Evolutionary conservation across 495 filamentous ascomycete species (phyloP), one percentile per base, ranked within the genome.

Genomic region (Talaromyces borbonicus): DNA sequence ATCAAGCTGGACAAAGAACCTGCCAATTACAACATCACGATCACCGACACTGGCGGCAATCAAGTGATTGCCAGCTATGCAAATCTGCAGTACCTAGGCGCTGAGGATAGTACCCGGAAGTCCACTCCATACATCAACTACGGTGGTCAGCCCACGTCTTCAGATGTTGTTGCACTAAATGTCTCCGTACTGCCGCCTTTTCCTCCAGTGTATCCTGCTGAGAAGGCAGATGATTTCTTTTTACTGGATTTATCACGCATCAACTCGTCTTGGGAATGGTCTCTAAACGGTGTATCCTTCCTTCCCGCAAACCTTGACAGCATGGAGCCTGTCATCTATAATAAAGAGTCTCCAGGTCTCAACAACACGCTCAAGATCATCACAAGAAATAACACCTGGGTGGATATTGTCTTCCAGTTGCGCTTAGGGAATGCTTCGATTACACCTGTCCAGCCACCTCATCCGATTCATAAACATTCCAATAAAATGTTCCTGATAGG

Each of bases 401-500:
- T 81, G 5, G 78, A 81, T 49, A 37, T 81, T n/a, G 60, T 81
- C 29, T 57, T 78, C 27, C 55, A 64, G 29, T 51, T 60, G 12
- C 46, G 42, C 19, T 8, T 48, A n/a, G 56, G 63, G 1, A 40
- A 48, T 8, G 30, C 46, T 5, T 29, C 46, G 11, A 18, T 41
- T 8, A 52, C 56, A 1, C 52, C 63, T 6, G 46, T 68, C 4
- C 56, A 65, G 40, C 62, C 69, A 0, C 56, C 69, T 27, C 79
- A 83, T 46, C 71, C 74, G 0, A 74, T 83, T 41, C 78, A 83
- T 60, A 81, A 81, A 53, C 78, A 83, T 57, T 73, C 68, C 16
- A 81, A 74, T 55, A 80, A 79, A 47, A 71, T 65, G 46, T 79
- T 69, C 49, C 56, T 73, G 22, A 72, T 81, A 45, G 79, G 79